These are phyloP conservation scores for Elongisporangium senticosum DNA, from an alignment of 352 stramenopile genomes.

Conservation along the genomic window DNA sequence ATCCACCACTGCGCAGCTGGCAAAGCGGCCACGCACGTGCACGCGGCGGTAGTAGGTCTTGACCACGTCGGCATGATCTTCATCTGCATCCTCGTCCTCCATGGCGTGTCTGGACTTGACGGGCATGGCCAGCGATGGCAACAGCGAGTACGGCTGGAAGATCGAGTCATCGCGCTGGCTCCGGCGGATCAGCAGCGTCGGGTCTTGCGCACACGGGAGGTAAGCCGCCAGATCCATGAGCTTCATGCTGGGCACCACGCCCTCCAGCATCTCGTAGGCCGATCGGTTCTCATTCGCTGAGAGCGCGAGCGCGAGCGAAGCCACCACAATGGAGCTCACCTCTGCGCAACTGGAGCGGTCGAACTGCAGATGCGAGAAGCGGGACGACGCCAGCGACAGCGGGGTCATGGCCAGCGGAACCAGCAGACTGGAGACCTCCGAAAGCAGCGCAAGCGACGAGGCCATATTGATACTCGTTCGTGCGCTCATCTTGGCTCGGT, in stretches of 20 bases:
- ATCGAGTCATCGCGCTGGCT: conserved; percentile 5
- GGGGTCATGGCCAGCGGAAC: conserved; percentile 46
- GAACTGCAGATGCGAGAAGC: conserved; percentile 22
- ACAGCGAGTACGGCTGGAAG: conserved; percentile 28
- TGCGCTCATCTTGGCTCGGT: conserved; percentile 55
- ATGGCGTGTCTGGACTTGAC: not conserved
- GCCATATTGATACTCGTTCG: conserved; percentile 58
- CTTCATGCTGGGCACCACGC: conserved; percentile 47
- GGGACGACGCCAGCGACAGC: conserved; percentile 17
- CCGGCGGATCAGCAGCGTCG: conserved; percentile 21
- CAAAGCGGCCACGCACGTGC: conserved; percentile 42
- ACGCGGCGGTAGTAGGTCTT: conserved; percentile 11
- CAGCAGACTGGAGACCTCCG: conserved; percentile 50
- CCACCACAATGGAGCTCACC: conserved; percentile 30
- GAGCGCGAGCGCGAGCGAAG: conserved; percentile 44
- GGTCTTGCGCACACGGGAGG: conserved; percentile 30
- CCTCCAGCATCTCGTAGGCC: conserved; percentile 39
- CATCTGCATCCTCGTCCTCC: conserved; percentile 9
- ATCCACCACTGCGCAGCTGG: conserved; percentile 1
- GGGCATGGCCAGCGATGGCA: conserved; percentile 20
- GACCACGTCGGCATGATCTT: not conserved
- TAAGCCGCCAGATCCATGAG: conserved; percentile 42
- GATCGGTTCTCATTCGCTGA: conserved; percentile 28
- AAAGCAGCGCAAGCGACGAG: conserved; percentile 50
- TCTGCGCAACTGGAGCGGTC: conserved; percentile 25